Conservation (phyloP, 371 early-diverging fungal species). For the Mortierella sp. region DNA sequence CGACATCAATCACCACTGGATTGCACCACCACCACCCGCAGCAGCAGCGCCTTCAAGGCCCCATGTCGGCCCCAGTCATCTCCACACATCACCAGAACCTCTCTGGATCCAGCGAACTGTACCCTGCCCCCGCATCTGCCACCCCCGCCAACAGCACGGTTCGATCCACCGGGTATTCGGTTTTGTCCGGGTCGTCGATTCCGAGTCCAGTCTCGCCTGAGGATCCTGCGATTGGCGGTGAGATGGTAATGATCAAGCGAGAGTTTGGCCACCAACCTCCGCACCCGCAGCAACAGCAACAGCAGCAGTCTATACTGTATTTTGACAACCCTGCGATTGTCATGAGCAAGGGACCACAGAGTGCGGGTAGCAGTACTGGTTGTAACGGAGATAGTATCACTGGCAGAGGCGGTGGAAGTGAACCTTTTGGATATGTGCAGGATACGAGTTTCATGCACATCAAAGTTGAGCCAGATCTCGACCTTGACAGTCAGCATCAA, state of each 20-base stretch:
- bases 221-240: background rate
- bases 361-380: too few relatives aligned
- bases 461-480: constrained; percentile 21
- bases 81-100: background rate
- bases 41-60: background rate
- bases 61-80: background rate
- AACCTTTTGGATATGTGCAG: background rate
- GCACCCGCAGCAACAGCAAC: background rate
- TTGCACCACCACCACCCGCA: background rate
- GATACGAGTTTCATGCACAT: constrained; percentile 10
- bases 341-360: background rate
- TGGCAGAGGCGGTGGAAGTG: background rate
- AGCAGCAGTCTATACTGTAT: constrained; percentile 15
- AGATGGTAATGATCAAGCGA: background rate
- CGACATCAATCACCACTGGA: background rate
- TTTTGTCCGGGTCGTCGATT: background rate
- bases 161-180: background rate
- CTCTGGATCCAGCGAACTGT: background rate
- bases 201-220: background rate
- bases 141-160: background rate
- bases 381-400: background rate
- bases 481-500: background rate
- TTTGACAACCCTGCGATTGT: constrained; percentile 14
- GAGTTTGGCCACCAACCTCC: background rate
- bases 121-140: background rate